Base-by-base conservation (phyloP, 768 basidiomycete species). In the Boletus eberwhitei region DNA sequence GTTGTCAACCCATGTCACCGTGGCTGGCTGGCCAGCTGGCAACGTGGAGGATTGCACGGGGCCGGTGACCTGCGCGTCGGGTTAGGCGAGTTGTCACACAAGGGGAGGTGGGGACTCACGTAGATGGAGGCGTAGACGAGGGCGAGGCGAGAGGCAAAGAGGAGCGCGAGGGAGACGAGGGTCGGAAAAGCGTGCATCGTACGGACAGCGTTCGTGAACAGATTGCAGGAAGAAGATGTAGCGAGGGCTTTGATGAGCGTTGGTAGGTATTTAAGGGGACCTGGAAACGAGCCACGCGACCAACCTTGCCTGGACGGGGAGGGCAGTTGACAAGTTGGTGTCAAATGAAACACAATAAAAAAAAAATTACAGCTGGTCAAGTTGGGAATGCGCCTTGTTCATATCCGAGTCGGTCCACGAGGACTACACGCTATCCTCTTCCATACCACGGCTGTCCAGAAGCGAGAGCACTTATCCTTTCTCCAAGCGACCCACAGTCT, bases 1-100 rank as follows among this genome's bases (percentile, higher is more conserved):
- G 57, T 90, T 74, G 51, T 91, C 88, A 1, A 81, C 54, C 87
- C 87, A 90, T 42, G 74, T 53, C 8, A 89, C 76, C 0, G 64
- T 68, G 69, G 84, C 87, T 7, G 77, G 56, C 57, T 81, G 67
- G 12, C 82, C 84, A 24, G 73, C 88, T 37, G 71, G 71, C 64
- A 84, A 88, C 22, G 69, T 71, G 12, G 77, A 72, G 48, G 71
- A 59, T 50, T 64, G 58, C 12, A 68, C 57, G 31, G 87, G 84
- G 49, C 73, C 58, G 35, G 77, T 75, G 36, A 85, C 24, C 48
- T 49, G 26, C 5, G n/a, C 13, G 37, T 5, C 5, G 19, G 21
- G n/a, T 49, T 14, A 49, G 48, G 19, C 2, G 48, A n/a, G 19
- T 26, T 29, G 29, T 29, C n/a, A n/a, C n/a, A 9, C 0, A 29